phyloP scores from a whole-genome alignment of 176 grass and related monocot species.

The Paspalum vaginatum region DNA sequence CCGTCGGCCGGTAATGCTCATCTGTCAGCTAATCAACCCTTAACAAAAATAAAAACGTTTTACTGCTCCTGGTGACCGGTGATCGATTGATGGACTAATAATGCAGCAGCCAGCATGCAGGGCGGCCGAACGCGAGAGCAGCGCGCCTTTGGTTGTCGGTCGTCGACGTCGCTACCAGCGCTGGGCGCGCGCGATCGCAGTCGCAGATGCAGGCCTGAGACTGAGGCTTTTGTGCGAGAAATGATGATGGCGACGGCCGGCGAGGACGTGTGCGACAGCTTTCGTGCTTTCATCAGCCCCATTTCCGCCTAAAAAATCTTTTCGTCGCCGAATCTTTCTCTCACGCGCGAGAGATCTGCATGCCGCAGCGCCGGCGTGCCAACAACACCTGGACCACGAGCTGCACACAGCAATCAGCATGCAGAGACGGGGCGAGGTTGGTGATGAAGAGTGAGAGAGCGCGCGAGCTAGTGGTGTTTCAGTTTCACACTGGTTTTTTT shows the following conservation, averaged over 20 bases:
- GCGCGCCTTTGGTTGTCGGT: too few species aligned
- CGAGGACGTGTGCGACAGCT: not conserved
- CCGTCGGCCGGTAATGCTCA: not conserved
- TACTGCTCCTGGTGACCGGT: too few species aligned
- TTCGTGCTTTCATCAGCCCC: constrained; percentile 29
- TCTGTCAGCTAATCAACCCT: not conserved
- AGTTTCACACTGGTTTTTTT: not conserved
- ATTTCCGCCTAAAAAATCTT: not conserved
- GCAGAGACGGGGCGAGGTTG: not conserved
- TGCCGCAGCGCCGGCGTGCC: constrained; percentile 40
- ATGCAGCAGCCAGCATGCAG: too few species aligned
- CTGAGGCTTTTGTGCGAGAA: not conserved
- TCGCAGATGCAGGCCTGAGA: constrained; percentile 4
- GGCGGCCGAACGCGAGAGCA: too few species aligned
- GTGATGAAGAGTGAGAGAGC: not conserved
- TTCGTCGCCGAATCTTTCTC: constrained; percentile 18
- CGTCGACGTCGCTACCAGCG: constrained; percentile 26
- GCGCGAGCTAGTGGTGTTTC: not conserved
- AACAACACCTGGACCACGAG: constrained; percentile 33
- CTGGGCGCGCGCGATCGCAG: not conserved
- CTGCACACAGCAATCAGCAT: not conserved
- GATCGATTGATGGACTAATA: constrained; percentile 8
- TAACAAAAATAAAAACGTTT: too few species aligned
- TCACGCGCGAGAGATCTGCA: constrained; percentile 38
- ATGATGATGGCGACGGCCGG: constrained; percentile 25